Evolutionary conservation across 768 basidiomycete genomes (phyloP).

Genomic region (Pholiota microspora): DNA sequence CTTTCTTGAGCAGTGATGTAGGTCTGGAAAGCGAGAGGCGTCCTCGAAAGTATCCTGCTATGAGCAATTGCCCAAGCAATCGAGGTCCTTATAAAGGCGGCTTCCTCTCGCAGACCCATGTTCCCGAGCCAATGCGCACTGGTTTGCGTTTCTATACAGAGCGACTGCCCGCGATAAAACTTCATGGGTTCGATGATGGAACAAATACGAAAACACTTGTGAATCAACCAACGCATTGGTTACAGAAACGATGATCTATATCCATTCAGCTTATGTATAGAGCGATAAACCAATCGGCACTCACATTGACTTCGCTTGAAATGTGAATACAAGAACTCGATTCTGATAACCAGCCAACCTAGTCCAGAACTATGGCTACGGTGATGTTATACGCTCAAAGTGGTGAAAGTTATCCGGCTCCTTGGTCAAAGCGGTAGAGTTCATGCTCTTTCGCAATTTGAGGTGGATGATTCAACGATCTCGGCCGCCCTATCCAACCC

Average conservation of each 20-base stretch:
- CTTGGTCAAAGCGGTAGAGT: background rate
- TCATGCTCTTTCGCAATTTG: conserved; percentile 10
- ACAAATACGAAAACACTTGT: conserved; percentile 14
- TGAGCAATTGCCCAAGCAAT: conserved; percentile 8
- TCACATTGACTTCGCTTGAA: background rate
- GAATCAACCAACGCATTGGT: background rate
- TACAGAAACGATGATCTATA: conserved; percentile 16
- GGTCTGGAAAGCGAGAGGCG: conserved; percentile 1
- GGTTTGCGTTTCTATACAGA: conserved; percentile 23
- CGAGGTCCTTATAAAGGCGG: conserved; percentile 26
- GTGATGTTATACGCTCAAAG: background rate
- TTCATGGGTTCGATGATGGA: conserved; percentile 11
- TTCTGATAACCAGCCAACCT: too few relatives aligned
- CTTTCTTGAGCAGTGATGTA: conserved; percentile 3
- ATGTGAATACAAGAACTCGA: background rate
- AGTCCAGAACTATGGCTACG: background rate
- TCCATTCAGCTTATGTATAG: conserved; percentile 11
- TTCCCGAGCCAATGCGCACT: conserved; percentile 23
- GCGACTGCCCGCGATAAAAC: background rate
- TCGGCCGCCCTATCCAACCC: background rate
- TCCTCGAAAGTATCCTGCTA: conserved; percentile 9
- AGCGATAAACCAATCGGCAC: background rate
- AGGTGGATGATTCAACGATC: conserved; percentile 6
- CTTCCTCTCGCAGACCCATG: conserved; percentile 11
- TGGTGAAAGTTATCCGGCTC: background rate